These are phyloP conservation scores for Hordeum vulgare DNA, from an alignment of 176 grass and related monocot genomes.

Conservation along the genomic window MorexV3_pseudomolecules_assembly NC_058519.1:544448937-544449436, in stretches of 20 bases:
- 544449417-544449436: conserved; percentile 38
- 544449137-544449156: neutral
- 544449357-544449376: neutral
- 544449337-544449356: neutral
- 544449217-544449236: conserved; percentile 48
- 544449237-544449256: conserved; percentile 48
- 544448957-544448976: neutral
- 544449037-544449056: conserved; percentile 24
- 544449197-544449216: conserved; percentile 64
- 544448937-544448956: neutral
- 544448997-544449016: neutral
- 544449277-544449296: conserved; percentile 48
- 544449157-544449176: conserved; percentile 1
- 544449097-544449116: neutral
- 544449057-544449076: conserved; percentile 24
- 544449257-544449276: conserved; percentile 52
- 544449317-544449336: conserved; percentile 18
- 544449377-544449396: neutral
- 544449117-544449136: neutral
- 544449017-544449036: neutral
- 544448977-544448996: neutral
- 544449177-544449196: conserved; percentile 30
- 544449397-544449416: conserved; percentile 31
- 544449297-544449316: conserved; percentile 42
- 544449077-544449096: conserved; percentile 41